Evolutionary conservation across 2,329 filamentous ascomycete species (phyloP).

Genomic region (Sporothrix phasma): DNA sequence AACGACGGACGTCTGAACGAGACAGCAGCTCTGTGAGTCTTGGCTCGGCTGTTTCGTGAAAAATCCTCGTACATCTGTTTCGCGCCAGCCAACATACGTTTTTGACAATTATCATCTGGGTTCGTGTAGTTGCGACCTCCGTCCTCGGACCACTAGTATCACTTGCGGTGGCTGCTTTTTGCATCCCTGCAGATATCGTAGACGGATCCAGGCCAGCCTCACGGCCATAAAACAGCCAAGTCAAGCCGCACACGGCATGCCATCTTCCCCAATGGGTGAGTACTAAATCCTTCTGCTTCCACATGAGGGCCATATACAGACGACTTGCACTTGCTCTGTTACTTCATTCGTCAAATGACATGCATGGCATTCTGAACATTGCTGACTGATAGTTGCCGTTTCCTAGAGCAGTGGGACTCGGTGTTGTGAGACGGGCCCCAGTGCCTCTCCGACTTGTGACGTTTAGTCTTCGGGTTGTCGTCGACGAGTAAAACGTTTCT

Average conservation of each 20-base stretch:
- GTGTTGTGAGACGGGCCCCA: too few species aligned
- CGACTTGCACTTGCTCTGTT: background rate
- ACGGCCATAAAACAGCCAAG: background rate
- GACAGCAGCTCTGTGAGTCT: background rate
- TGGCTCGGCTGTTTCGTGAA: background rate
- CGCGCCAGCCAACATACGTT: too few species aligned
- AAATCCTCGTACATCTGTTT: too few species aligned
- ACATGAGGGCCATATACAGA: background rate
- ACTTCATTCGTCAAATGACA: too few species aligned
- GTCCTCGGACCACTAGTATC: background rate
- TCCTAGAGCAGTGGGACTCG: too few species aligned
- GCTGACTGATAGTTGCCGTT: too few species aligned
- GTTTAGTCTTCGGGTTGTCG: too few species aligned
- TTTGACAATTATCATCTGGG: too few species aligned
- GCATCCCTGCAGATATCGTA: background rate
- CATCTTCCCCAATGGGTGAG: too few species aligned
- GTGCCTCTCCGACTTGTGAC: too few species aligned
- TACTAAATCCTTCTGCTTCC: too few species aligned
- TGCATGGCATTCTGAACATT: too few species aligned
- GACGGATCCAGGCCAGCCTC: background rate
- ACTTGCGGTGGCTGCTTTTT: background rate
- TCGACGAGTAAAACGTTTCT: background rate
- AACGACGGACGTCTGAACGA: background rate
- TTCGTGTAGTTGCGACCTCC: conserved; percentile 2
- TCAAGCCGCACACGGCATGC: background rate